Conservation (phyloP, 2,329 filamentous ascomycete species). For the Sporothrix pallida region DNA sequence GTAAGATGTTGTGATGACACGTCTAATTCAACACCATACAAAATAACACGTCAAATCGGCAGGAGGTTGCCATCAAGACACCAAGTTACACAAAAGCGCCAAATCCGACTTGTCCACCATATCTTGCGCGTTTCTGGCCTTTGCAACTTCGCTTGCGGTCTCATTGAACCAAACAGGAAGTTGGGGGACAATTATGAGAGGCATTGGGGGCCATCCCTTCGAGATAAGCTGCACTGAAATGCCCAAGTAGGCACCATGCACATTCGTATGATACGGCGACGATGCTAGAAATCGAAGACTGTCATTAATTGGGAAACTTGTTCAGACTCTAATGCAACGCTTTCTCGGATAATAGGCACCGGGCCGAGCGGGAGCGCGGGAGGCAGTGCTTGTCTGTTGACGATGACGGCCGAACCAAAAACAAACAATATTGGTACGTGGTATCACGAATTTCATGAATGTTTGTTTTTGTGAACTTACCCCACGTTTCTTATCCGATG, state of each 20-base stretch:
- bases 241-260: background rate
- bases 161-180: constrained; percentile 5
- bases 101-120: background rate
- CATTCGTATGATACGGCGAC: background rate
- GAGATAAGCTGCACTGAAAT: background rate
- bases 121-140: background rate
- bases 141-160: background rate
- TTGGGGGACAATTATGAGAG: background rate
- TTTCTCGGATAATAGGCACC: constrained; percentile 10
- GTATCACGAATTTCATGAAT: background rate
- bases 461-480: background rate
- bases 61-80: background rate
- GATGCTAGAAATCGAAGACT: background rate
- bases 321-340: background rate
- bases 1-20: background rate
- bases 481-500: background rate
- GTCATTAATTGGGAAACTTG: background rate
- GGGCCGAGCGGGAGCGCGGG: background rate
- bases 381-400: background rate
- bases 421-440: background rate
- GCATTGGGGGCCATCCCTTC: background rate
- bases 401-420: background rate
- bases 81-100: background rate
- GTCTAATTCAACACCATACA: background rate
- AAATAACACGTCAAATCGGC: background rate